A percentile compares a stretch with the other conserved stretches of the same genome.
Evolutionary conservation across 2,329 filamentous ascomycete genomes (phyloP).

Genomic region (Fusarium xylarioides): DNA sequence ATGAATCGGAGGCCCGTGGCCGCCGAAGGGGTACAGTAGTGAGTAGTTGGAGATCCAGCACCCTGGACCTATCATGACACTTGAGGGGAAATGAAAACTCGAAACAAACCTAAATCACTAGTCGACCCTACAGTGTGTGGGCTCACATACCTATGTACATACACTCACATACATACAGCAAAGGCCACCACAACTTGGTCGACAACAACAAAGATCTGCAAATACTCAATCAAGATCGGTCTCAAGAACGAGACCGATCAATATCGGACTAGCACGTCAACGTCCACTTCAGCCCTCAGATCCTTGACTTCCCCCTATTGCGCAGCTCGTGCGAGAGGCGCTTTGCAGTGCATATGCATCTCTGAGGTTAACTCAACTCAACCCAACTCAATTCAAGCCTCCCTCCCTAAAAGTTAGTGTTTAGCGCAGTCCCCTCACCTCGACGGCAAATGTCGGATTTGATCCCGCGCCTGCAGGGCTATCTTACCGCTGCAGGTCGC

Average conservation of each 20-base stretch:
- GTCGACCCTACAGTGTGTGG: background rate
- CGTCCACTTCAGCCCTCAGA: background rate
- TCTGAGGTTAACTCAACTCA: slow-evolving; percentile 7
- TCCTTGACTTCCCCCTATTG: background rate
- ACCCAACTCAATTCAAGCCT: background rate
- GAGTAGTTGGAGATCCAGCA: background rate
- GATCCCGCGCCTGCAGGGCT: slow-evolving; percentile 22
- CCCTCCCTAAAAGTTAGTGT: background rate
- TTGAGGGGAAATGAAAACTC: slow-evolving; percentile 2
- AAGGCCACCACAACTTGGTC: background rate
- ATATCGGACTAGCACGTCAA: slow-evolving; percentile 1
- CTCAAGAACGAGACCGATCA: background rate
- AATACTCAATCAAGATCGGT: background rate
- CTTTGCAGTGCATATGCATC: slow-evolving; percentile 5
- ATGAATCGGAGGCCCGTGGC: background rate
- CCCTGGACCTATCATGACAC: slow-evolving; percentile 19
- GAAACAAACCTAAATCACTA: slow-evolving; percentile 13
- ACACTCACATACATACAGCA: background rate
- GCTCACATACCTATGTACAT: background rate
- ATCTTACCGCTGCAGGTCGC: slow-evolving; percentile 26
- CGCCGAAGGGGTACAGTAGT: background rate
- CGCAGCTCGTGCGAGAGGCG: slow-evolving; percentile 6
- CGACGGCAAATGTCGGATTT: slow-evolving; percentile 22
- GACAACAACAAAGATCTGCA: background rate
- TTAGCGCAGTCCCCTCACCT: background rate